phyloP scores from a whole-genome alignment of 805 yeast genomes.

The Candida maltosa region DNA sequence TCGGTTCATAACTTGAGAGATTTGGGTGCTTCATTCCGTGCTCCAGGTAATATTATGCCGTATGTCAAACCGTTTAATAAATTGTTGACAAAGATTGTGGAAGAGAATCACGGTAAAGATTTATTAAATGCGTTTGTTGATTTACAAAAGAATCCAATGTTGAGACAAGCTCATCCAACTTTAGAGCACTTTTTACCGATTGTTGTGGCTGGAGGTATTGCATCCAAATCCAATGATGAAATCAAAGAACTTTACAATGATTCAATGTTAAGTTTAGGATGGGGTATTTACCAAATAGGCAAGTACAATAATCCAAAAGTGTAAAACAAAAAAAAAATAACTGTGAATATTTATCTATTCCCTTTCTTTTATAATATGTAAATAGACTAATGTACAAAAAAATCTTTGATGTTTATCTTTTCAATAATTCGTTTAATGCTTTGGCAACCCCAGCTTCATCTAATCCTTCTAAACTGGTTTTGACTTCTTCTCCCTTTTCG shows the following conservation, averaged over 20 bases:
- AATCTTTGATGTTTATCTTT: slow-evolving; percentile 20
- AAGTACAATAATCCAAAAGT: slow-evolving; percentile 8
- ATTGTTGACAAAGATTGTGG: slow-evolving; percentile 39
- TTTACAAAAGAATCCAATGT: slow-evolving; percentile 30
- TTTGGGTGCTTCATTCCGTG: slow-evolving; percentile 22
- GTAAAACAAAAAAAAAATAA: background rate
- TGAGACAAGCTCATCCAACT: slow-evolving; percentile 66
- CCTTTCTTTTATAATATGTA: too few relatives aligned
- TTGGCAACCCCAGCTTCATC: slow-evolving; percentile 42
- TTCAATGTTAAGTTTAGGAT: slow-evolving; percentile 51
- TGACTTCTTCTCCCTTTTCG: slow-evolving; percentile 51
- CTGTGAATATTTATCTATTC: too few relatives aligned
- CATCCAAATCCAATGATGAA: slow-evolving; percentile 31
- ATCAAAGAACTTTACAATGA: slow-evolving; percentile 47
- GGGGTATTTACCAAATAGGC: slow-evolving; percentile 64
- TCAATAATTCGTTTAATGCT: slow-evolving; percentile 38
- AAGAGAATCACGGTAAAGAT: slow-evolving; percentile 16
- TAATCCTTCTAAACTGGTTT: slow-evolving; percentile 47
- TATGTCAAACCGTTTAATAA: slow-evolving; percentile 54
- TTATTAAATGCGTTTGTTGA: slow-evolving; percentile 35
- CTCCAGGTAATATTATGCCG: slow-evolving; percentile 27
- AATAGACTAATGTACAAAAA: too few relatives aligned
- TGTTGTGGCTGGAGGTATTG: slow-evolving; percentile 58
- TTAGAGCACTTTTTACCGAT: slow-evolving; percentile 71
- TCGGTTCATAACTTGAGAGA: slow-evolving; percentile 74